Evolutionary conservation across 805 yeast genomes (phyloP).

Genomic region (Ogataea saltuana): DNA sequence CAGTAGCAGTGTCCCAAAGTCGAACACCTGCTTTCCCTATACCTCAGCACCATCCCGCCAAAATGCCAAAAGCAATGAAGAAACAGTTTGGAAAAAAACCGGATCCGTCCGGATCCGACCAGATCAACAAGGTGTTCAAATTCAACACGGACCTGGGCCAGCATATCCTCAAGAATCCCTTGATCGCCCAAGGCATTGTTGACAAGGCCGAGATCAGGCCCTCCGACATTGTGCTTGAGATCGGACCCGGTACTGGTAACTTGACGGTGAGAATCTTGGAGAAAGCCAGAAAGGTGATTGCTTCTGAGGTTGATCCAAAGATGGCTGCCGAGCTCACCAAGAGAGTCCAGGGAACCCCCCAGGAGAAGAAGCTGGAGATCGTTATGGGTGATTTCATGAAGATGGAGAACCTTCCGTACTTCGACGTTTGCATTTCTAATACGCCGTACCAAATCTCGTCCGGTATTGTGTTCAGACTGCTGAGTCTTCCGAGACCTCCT

Average conservation of each 20-base stretch:
- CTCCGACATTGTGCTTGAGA: slow-evolving; percentile 89
- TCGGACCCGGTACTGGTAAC: slow-evolving; percentile 99
- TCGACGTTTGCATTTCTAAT: slow-evolving; percentile 93
- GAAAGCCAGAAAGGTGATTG: slow-evolving; percentile 90
- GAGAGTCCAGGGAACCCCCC: slow-evolving; percentile 96
- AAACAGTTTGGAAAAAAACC: slow-evolving; percentile 59
- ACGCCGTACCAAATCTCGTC: slow-evolving; percentile 98
- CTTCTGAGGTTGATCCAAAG: slow-evolving; percentile 98
- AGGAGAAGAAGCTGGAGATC: slow-evolving; percentile 86
- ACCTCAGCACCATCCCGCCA: background rate
- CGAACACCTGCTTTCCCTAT: background rate
- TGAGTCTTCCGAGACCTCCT: slow-evolving; percentile 92
- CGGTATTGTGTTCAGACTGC: slow-evolving; percentile 88
- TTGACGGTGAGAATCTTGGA: slow-evolving; percentile 90
- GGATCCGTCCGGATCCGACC: slow-evolving; percentile 63
- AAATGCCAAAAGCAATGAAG: slow-evolving; percentile 64
- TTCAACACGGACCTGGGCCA: slow-evolving; percentile 97
- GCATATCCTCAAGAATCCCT: slow-evolving; percentile 93
- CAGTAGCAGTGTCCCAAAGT: no score
- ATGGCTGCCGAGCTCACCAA: slow-evolving; percentile 99
- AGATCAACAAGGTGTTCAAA: slow-evolving; percentile 83
- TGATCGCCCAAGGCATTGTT: slow-evolving; percentile 97
- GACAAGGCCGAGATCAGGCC: slow-evolving; percentile 94
- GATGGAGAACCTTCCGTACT: slow-evolving; percentile 82
- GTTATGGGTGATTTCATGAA: slow-evolving; percentile 95